Conservation (phyloP, 2,329 filamentous ascomycete species). For the Colletotrichum plurivorum region DNA sequence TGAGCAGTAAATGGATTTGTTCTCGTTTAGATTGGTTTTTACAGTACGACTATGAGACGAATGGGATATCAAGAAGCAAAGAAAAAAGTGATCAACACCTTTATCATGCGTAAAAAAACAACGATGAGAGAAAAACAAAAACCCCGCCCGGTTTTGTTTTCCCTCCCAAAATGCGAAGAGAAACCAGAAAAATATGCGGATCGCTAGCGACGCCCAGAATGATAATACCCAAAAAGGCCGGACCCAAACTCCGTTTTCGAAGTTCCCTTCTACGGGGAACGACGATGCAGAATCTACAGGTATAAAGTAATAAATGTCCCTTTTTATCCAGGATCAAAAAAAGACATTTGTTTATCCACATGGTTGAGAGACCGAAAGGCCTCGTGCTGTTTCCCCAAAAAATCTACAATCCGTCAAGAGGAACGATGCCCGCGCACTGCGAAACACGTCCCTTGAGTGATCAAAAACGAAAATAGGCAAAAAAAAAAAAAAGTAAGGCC, state of each 20-base stretch:
- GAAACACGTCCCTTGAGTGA: conserved; percentile 15
- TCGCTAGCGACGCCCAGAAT: conserved; percentile 33
- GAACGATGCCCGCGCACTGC: conserved; percentile 34
- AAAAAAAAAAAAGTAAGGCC: not conserved
- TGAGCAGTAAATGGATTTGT: conserved; percentile 1
- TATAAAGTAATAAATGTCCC: not conserved
- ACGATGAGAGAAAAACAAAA: not conserved
- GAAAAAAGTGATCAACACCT: conserved; percentile 36
- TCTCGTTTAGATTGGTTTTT: not conserved
- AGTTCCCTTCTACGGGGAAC: not conserved
- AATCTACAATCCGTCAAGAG: conserved; percentile 20
- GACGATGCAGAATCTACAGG: conserved; percentile 7
- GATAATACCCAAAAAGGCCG: not conserved
- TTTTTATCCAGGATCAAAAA: not conserved
- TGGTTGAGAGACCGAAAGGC: conserved; percentile 1
- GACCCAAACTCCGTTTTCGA: conserved; percentile 8
- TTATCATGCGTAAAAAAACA: not conserved
- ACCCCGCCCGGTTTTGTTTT: conserved; percentile 19
- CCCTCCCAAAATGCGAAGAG: not conserved
- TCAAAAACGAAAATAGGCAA: not conserved
- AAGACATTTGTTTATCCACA: conserved; percentile 22
- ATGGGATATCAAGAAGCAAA: conserved; percentile 17
- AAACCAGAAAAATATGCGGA: conserved; percentile 15
- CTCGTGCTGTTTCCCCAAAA: conserved; percentile 3
- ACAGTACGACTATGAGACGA: conserved; percentile 31